Base-by-base conservation (phyloP, 768 basidiomycete species). In the Lentinula lateritia region DNA sequence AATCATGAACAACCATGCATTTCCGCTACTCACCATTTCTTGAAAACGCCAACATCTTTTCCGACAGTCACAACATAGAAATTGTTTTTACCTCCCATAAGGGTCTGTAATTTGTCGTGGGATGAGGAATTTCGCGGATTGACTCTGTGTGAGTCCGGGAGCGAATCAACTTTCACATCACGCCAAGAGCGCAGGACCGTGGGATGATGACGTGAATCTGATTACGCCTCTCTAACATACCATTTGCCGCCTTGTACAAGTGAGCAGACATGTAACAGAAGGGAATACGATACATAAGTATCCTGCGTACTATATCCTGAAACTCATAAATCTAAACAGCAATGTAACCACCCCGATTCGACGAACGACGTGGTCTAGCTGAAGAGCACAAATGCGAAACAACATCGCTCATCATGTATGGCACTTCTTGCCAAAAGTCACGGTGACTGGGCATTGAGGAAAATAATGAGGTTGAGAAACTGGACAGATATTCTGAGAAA, bases 351-450 rank as follows among this genome's bases (percentile, higher is more conserved):
- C 88, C 86, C 60, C 87, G 83, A 68, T 77, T 82, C 15, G 86
- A 77, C 12, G 81, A 76, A 41, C 84, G 84, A 66, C 85, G 82
- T 65, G 87, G 85, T 54, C 88, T 86, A 43, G 90, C 82, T 48
- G 81, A 81, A 15, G 89, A 86, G 72, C 90, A 92, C 42, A 93
- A 73, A 73, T 93, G 90, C 20, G 86, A 83, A 56, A 88, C 70
- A 23, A 94, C 88, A 66, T 93, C 92, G 46, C 81, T 80, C 50
- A 92, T 71, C 85, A 94, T 89, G 66, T 91, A 92, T 4, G 92
- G 92, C 2, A 93, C 90, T 73, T 94, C 92, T 71, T 85, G 78
- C 92, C 92, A 93, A 73, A 94, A 94, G 69, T 93, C 90, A 53
- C 92, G 89, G 73, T 94, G 92, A 62, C 91, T 93, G 64, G 13